Base-by-base conservation (phyloP, 1,284 basidiomycete species). In the Cutaneotrichosporon cyanovorans region DNA sequence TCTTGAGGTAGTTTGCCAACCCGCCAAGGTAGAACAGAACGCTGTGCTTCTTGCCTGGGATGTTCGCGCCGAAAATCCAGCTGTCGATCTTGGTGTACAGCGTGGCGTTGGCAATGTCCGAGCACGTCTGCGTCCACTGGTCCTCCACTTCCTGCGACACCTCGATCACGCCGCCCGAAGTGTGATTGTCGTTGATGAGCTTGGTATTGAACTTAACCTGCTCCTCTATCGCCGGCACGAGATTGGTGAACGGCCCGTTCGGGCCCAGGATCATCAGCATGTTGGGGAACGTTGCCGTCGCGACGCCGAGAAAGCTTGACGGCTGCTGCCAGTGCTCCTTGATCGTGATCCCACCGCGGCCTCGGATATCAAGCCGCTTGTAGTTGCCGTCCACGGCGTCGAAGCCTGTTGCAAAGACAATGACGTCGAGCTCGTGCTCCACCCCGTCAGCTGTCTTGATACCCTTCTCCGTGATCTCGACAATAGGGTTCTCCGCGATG, bases 31-130 rank as follows among this genome's bases (percentile, higher is more conserved):
- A 50, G 40, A 50, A 50, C 20, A 50, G 37, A n/a, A 50, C 40
- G 22, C 25, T 40, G 43, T 46, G 44, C 28, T 46, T 34, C 40
- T 50, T 50, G 32, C 48, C 48, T 4, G 48, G 40, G 25, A 50
- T 46, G 22, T 50, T 50, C 6, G 48, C 48, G 37, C 48, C 48
- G 21, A 46, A 50, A 37, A 50, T 50, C 48, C 48, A 50, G 32
- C 40, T 42, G 20, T 50, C 44, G 7, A 37, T 39, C 37, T 46
- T 38, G 19, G 36, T n/a, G 21, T 42, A 50, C 15, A 50, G 44
- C 25, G 44, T 46, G 18, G n/a, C 16, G 40, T 21, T 28, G 4
- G 48, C 44, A 15, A 50, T 45, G 8, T n/a, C 15, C 12, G 5
- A 15, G 20, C 48, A 50, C 22, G 36, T 37, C 32, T 33, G 16